Evolutionary conservation across 2,329 filamentous ascomycete genomes (phyloP), one percentile per base, ranked within the genome.

Genomic region (Macrophomina phaseolina): DNA sequence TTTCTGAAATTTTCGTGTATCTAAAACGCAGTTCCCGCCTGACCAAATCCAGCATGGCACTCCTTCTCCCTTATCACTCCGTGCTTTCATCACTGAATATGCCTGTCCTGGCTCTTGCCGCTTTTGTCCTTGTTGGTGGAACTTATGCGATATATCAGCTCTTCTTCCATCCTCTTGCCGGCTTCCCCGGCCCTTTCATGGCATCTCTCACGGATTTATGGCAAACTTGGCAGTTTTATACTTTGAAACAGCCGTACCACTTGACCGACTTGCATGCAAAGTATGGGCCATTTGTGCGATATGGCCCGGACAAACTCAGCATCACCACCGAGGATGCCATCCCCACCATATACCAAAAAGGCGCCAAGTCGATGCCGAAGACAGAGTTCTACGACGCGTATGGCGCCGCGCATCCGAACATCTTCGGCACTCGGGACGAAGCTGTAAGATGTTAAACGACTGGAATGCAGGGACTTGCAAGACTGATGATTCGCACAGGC

Each of bases 331-430:
- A 74, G 60, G 71, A 73, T 30, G 72, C 75, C 1, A 71, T 78
- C 28, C 69, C 71, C 38, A 23, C 67, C 3, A 70, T 78, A 6
- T 77, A 76, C 55, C 73, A 77, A 48, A 74, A 72, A 42, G 70
- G 60, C 5, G 72, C 69, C 5, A 67, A 69, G 9, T 63, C 53
- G 14, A 75, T 78, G 71, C 75, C 74, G 3, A 79, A 79, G 68
- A 77, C 73, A 0, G 73, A 77, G 46, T 78, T 78, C 64, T 78
- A 78, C 58, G 74, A 79, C 70, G 77, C 73, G 1, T 79, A 72
- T 61, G 73, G 71, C 1, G 70, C 73, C 1, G 67, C 70, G 7
- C 71, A 73, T 64, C 75, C 77, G 1, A 78, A 78, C 67, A 69
- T 79, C 0, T 79, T 78, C 67, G 75, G 76, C 2, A 77, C 72